Evolutionary conservation across 192 early-diverging fungal species (phyloP).

Genomic region (Backusella australiensis): DNA sequence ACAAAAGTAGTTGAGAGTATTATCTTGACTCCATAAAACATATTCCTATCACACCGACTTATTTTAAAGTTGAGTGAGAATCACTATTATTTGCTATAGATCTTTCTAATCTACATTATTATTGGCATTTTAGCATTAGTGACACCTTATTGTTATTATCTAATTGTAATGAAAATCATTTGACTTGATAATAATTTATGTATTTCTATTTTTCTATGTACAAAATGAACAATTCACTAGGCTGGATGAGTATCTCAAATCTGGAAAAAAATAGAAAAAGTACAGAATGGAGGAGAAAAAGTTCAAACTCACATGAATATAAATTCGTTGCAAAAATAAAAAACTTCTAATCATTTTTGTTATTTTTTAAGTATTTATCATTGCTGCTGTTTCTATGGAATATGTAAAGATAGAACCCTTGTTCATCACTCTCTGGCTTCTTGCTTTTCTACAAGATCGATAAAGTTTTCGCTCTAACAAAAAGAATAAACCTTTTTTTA

Average conservation of each 20-base stretch:
- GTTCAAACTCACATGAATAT: neutral
- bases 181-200: neutral
- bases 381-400: neutral
- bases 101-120: neutral
- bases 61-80: neutral
- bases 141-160: neutral
- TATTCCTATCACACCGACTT: neutral
- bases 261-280: neutral
- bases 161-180: neutral
- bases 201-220: neutral
- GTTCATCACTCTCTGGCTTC: neutral
- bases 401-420: neutral
- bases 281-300: neutral
- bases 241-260: neutral
- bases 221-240: neutral
- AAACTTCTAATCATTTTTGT: neutral
- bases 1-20: neutral
- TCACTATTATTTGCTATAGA: neutral
- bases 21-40: neutral
- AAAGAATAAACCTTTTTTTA: neutral
- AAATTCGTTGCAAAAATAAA: neutral
- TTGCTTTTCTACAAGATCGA: neutral
- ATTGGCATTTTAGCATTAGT: neutral
- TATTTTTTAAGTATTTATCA: neutral
- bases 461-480: neutral